Conservation (phyloP, 768 basidiomycete species). For the Suillus weaverae region DNA sequence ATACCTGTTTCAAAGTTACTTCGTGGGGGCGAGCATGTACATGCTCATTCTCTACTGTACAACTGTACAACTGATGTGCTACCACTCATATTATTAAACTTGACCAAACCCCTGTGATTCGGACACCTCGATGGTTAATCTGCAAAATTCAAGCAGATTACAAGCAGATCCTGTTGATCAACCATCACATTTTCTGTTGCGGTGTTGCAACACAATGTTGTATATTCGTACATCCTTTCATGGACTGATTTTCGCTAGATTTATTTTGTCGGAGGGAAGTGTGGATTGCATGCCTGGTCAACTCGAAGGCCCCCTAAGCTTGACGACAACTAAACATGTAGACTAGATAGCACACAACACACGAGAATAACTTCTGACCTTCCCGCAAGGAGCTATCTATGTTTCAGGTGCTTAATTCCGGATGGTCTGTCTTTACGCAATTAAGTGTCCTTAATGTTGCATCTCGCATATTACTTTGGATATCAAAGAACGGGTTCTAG, state of each 20-base stretch:
- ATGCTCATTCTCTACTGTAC: conserved; percentile 1
- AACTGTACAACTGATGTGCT: conserved; percentile 7
- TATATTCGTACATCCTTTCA: background rate
- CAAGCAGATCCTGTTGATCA: background rate
- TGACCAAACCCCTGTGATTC: background rate
- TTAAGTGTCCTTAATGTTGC: background rate
- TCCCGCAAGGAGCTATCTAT: background rate
- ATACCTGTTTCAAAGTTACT: conserved; percentile 2
- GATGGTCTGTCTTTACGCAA: too few relatives aligned
- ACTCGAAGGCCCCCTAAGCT: background rate
- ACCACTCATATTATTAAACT: conserved; percentile 2
- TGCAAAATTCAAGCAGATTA: background rate
- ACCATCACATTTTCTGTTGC: background rate
- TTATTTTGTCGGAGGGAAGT: background rate
- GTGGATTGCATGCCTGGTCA: background rate
- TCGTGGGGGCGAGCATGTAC: background rate
- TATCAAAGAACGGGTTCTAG: background rate
- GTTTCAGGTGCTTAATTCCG: background rate
- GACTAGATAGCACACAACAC: background rate
- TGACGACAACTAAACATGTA: background rate
- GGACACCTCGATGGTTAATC: background rate
- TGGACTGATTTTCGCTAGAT: background rate
- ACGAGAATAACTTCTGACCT: background rate
- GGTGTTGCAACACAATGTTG: background rate
- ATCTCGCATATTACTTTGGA: background rate